These are phyloP conservation scores for Geotrichum klebahnii DNA, from an alignment of 1,139 yeast species.

Conservation along the genomic window DNA sequence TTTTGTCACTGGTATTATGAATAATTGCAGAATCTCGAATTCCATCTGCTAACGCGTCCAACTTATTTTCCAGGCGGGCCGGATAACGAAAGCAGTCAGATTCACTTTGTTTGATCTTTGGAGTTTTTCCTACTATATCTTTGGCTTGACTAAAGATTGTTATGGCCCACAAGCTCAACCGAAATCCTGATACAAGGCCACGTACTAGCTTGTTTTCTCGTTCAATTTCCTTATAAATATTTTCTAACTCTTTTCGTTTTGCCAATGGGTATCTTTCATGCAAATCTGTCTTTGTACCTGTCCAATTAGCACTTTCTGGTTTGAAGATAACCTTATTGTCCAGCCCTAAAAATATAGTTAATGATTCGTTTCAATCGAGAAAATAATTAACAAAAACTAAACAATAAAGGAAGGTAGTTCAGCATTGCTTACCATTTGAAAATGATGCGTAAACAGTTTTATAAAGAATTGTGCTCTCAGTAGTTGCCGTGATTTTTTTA, in stretches of 20 bases:
- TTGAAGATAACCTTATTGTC: constrained; percentile 13
- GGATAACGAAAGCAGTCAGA: background rate
- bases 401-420: no score
- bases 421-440: constrained; percentile 7
- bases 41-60: background rate
- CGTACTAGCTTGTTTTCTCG: constrained; percentile 20
- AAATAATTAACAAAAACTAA: background rate
- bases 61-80: background rate
- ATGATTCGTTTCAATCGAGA: constrained; percentile 27
- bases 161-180: constrained; percentile 17
- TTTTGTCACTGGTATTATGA: background rate
- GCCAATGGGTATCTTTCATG: constrained; percentile 11
- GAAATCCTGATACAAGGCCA: constrained; percentile 38
- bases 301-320: constrained; percentile 9
- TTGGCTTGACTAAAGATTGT: constrained; percentile 10
- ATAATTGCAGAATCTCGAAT: no score
- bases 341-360: constrained; percentile 22
- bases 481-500: constrained; percentile 49
- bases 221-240: constrained; percentile 1
- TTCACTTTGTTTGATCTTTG: background rate
- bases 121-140: background rate
- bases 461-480: constrained; percentile 27
- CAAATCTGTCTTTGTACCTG: constrained; percentile 1
- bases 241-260: background rate
- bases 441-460: constrained; percentile 9